A percentile compares a stretch with the other conserved stretches of the same genome.
Conservation (phyloP, 1,284 basidiomycete species). For the Rhodotorula sp. region DNA sequence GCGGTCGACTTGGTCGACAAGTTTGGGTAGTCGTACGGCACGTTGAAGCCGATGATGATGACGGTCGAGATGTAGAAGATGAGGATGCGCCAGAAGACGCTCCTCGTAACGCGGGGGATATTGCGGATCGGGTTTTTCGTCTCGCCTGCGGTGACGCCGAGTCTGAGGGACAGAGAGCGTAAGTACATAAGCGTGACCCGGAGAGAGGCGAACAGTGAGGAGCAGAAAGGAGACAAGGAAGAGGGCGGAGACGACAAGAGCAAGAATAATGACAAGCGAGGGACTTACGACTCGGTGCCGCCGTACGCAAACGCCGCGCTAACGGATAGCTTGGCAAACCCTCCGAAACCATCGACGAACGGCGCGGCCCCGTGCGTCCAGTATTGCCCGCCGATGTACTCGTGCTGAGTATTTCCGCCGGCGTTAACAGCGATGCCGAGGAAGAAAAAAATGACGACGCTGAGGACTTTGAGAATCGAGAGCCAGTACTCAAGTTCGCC, state of each 20-base stretch:
- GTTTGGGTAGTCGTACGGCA: conserved; percentile 32
- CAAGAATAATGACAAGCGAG: background rate
- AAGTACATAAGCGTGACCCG: background rate
- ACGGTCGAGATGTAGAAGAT: conserved; percentile 63
- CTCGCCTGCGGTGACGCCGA: conserved; percentile 44
- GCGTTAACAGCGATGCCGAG: conserved; percentile 33
- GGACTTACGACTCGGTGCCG: conserved; percentile 47
- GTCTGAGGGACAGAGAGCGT: background rate
- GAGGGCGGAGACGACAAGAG: background rate
- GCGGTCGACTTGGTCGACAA: conserved; percentile 17
- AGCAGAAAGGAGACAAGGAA: background rate
- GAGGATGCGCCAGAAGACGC: conserved; percentile 69
- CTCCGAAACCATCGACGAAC: conserved; percentile 26
- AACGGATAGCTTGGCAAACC: conserved; percentile 48
- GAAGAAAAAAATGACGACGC: conserved; percentile 37
- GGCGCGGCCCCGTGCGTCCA: conserved; percentile 26
- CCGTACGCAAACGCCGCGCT: conserved; percentile 48
- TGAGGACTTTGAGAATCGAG: conserved; percentile 22
- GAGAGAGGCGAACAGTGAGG: background rate
- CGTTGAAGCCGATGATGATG: conserved; percentile 28
- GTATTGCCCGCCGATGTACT: conserved; percentile 30
- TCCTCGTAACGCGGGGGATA: conserved; percentile 49
- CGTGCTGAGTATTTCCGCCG: conserved; percentile 10
- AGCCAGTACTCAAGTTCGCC: conserved; percentile 35
- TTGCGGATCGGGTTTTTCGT: conserved; percentile 49